These are phyloP conservation scores for Nymphaea colorata DNA, from an alignment of 164 flowering plant species.

Conservation along the genomic window DNA sequence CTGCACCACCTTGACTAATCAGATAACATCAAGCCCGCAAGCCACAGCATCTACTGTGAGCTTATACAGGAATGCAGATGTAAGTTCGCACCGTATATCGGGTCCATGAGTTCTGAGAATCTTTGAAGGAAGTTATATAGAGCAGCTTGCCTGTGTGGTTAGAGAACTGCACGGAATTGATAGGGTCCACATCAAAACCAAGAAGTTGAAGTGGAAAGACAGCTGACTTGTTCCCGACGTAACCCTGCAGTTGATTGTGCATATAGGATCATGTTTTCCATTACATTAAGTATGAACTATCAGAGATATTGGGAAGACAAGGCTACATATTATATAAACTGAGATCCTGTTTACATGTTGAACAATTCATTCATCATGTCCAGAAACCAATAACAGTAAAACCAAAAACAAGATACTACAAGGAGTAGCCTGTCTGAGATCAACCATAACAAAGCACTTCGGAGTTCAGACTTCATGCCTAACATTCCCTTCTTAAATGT, in stretches of 20 bases:
- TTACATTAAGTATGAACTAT: background rate
- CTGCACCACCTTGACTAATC: constrained; percentile 33
- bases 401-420: too few species aligned
- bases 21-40: constrained; percentile 7
- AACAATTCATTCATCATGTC: too few species aligned
- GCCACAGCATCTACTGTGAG: background rate
- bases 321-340: too few species aligned
- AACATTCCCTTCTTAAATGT: too few species aligned
- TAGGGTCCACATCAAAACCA: constrained; percentile 97
- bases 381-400: too few species aligned
- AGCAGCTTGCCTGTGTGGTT: constrained; percentile 99
- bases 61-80: constrained; percentile 16
- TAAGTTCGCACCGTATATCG: constrained; percentile 36
- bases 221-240: constrained; percentile 98
- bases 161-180: constrained; percentile 97
- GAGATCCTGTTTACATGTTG: too few species aligned
- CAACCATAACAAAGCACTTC: too few species aligned
- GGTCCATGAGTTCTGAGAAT: constrained; percentile 31
- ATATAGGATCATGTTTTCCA: background rate
- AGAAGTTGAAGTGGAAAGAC: constrained; percentile 94
- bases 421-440: too few species aligned
- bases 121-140: constrained; percentile 30
- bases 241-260: constrained; percentile 41
- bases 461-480: too few species aligned
- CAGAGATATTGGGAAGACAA: background rate